phyloP scores from a whole-genome alignment of 768 basidiomycete genomes.

The Suillus fuscotomentosus region DNA sequence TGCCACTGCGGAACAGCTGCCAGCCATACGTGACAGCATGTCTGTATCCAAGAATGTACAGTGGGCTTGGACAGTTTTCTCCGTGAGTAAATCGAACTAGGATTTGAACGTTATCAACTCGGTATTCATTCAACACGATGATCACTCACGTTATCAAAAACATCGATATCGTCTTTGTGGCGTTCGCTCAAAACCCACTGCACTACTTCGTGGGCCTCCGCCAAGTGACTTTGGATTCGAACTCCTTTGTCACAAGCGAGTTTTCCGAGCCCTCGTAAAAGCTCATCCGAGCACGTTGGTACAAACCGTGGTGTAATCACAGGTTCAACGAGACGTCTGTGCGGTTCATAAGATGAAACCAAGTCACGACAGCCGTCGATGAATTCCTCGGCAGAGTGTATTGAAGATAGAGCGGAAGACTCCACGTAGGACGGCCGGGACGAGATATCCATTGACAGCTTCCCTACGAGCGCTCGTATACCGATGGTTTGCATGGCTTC shows the following conservation, averaged over 20 bases:
- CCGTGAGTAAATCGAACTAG: constrained; percentile 60
- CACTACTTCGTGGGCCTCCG: constrained; percentile 76
- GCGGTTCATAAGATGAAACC: constrained; percentile 37
- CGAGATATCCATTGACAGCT: constrained; percentile 87
- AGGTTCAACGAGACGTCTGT: constrained; percentile 64
- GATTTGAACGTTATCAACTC: background rate
- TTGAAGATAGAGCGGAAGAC: constrained; percentile 46
- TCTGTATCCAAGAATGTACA: constrained; percentile 73
- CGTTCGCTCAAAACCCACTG: constrained; percentile 65
- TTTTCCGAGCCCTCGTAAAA: constrained; percentile 61
- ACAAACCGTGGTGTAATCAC: constrained; percentile 90
- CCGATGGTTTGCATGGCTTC: constrained; percentile 69
- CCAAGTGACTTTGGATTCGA: constrained; percentile 78
- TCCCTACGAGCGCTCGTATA: constrained; percentile 82
- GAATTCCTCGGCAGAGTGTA: constrained; percentile 55
- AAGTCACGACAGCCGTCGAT: constrained; percentile 47
- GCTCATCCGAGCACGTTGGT: constrained; percentile 77
- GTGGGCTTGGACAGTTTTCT: constrained; percentile 78
- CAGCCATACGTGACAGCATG: constrained; percentile 50
- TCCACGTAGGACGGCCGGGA: constrained; percentile 73
- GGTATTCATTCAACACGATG: background rate
- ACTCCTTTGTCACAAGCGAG: constrained; percentile 47
- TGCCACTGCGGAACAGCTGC: constrained; percentile 61
- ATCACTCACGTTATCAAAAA: constrained; percentile 61
- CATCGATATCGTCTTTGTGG: constrained; percentile 65